Evolutionary conservation across 306 rosid species (phyloP), one percentile per base, ranked within the genome.

Genomic region (Arachis stenosperma): DNA sequence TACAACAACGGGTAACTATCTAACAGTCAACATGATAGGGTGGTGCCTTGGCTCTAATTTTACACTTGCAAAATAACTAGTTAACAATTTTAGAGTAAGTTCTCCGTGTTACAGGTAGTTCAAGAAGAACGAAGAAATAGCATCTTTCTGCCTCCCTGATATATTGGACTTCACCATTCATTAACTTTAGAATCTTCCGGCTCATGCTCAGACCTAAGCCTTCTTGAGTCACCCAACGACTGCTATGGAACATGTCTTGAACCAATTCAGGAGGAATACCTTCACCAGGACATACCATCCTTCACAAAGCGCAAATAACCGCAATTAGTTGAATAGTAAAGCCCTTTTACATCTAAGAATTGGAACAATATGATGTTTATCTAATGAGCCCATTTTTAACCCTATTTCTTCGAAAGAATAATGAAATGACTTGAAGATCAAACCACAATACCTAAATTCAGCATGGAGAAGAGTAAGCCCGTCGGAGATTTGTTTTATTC

Each of bases 261-360:
- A 95, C 75, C 88, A 90, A 69, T 55, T 90, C 97, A 50, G 97
- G 77, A 4, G 99, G 98, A 71, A 95, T 88, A 80, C 99, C 99
- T 79, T 95, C 93, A 51, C 99, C 99, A 3, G 99, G 98, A 86
- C 97, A 91, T 61, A 83, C 96, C 77, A 95, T 85, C 90, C 98
- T 92, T 88, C 81, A 78, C 69, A 74, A 9, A 30, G 37, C 11
- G 29, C 7, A 27, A 27, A 36, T 11, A 65, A 47, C 36, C 51
- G 69, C 44, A 69, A 65, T 44, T 12, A 12, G n/a, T 70, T 44
- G 58, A 68, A 46, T 33, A 39, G 8, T 47, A 73, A 59, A 6
- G 63, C 27, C n/a, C 39, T 64, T 57, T 22, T 56, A n/a, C 50
- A 59, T 47, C 60, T 14, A 48, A 65, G 70, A 43, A 51, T 33